Base-by-base conservation (phyloP, 768 basidiomycete genomes). In the Xerocomellus amylosporus region DNA sequence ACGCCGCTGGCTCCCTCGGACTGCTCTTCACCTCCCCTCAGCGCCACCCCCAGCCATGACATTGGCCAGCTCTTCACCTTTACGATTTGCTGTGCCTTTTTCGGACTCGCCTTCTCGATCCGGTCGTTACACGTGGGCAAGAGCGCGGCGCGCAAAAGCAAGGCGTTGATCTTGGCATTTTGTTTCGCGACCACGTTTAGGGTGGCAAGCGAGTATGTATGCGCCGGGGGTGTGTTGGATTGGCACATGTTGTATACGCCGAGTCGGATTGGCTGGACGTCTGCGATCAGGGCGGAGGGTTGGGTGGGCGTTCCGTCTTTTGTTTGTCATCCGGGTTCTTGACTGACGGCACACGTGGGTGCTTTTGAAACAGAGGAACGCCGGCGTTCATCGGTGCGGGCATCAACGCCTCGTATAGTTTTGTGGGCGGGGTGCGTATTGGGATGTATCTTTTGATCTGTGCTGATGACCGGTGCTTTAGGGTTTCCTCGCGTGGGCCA, bases 181-280 rank as follows among this genome's bases (percentile, higher is more conserved):
- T 53, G 68, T 49, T 62, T 67, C 42, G 72, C 78, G 42, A 81
- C 86, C 61, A 58, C 74, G 24, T 79, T 71, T 69, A 83, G 83
- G 60, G 80, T 84, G 15, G 63, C 81, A 58, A 75, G 77, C 47
- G 78, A 78, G n/a, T n/a, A n/a, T n/a, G 37, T 84, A 85, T 66
- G 79, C 80, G 14, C 84, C 83, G 24, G 83, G 83, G n/a, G 59
- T 85, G 31, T 64, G 79, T 17, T 83, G 76, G 84, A 85, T 61
- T 85, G 82, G 83, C 84, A 85, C 58, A 75, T 83, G 48, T 83
- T 82, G 52, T 85, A 82, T 79, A 79, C 79, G 15, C 71, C 84
- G 20, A 83, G 76, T 65, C 74, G 80, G 40, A 59, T 84, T 24
- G 84, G 82, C n/a, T 84, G 81, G 73, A 79, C 77, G 10, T 75